Conservation (phyloP, 768 basidiomycete genomes). For the Boletus pseudopeckii region DNA sequence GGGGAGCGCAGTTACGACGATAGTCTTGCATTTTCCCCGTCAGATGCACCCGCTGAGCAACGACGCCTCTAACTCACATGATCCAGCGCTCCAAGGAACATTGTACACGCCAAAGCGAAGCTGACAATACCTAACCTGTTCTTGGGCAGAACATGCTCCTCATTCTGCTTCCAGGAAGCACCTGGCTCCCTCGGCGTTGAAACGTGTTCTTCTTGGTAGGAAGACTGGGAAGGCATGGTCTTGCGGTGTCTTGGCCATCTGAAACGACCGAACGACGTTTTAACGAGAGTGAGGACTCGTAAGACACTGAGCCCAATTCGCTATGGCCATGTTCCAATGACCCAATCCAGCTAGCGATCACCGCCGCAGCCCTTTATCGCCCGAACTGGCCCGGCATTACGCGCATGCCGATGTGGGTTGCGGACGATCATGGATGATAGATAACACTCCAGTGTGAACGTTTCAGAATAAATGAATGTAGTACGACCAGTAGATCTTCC, state of each 20-base stretch:
- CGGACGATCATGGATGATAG: no score
- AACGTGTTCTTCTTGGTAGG: background rate
- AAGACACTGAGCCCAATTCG: background rate
- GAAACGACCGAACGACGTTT: background rate
- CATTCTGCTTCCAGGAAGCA: slow-evolving; percentile 48
- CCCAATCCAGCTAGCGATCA: background rate
- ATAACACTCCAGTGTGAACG: no score
- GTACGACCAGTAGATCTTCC: no score
- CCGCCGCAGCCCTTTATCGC: no score
- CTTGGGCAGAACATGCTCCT: slow-evolving; percentile 49
- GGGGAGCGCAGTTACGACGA: slow-evolving; percentile 67
- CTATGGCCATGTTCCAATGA: no score
- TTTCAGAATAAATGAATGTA: no score
- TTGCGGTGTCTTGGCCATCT: background rate
- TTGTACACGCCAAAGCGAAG: slow-evolving; percentile 24
- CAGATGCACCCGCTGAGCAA: background rate
- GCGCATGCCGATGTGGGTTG: no score
- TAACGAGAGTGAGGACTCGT: background rate
- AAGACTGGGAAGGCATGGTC: background rate
- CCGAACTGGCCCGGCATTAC: no score
- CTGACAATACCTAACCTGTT: slow-evolving; percentile 22
- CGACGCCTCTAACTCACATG: slow-evolving; percentile 37
- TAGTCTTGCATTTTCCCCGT: slow-evolving; percentile 38
- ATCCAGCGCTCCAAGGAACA: slow-evolving; percentile 47
- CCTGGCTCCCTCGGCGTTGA: slow-evolving; percentile 30